Evolutionary conservation across 345 rosid species (phyloP).

Genomic region (Eucalyptus cladocalyx): DNA sequence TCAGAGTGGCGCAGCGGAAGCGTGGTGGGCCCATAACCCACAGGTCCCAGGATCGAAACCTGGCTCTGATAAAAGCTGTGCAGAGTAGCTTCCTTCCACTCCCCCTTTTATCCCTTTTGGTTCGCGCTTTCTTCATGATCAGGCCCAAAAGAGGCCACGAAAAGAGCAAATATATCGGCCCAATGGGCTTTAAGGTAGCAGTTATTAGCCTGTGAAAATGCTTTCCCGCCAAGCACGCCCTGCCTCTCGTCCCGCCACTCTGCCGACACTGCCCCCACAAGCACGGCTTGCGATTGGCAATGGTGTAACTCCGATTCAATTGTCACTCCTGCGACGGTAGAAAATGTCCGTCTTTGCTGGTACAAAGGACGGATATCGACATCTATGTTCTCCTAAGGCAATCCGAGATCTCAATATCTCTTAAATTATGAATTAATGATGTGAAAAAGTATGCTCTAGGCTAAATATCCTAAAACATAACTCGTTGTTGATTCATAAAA

Average conservation of each 20-base stretch:
- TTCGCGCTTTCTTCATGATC: background rate
- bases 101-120: background rate
- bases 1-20: constrained; percentile 80
- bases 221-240: background rate
- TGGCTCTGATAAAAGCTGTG: background rate
- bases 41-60: constrained; percentile 53
- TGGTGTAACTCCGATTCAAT: background rate
- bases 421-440: background rate
- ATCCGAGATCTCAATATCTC: background rate
- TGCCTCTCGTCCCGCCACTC: background rate
- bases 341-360: background rate
- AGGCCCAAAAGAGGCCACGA: background rate
- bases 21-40: constrained; percentile 86
- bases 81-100: background rate
- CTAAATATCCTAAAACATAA: accelerated
- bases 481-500: accelerated
- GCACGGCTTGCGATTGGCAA: background rate
- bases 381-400: background rate
- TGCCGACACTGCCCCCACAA: background rate
- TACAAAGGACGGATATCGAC: background rate
- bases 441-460: accelerated
- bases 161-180: background rate
- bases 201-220: background rate
- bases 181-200: background rate
- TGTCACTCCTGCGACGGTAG: background rate